Evolutionary conservation across 805 yeast species (phyloP), one percentile per base, ranked within the genome.

Genomic region (Teunomyces funiuensis): DNA sequence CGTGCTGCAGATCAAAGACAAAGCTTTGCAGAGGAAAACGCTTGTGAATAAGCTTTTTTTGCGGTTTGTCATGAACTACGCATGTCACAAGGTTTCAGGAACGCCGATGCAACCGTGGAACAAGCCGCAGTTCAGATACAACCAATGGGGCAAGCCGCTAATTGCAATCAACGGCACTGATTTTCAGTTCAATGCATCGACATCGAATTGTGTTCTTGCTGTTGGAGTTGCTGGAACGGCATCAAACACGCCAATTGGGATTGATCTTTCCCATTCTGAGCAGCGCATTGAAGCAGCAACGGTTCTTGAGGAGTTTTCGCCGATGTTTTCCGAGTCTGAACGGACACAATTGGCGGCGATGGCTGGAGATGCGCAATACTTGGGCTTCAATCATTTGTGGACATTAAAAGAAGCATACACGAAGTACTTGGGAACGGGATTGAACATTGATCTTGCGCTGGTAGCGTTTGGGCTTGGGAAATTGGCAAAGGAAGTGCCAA

Each of bases 391-490:
- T 14, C 79, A 78, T 28, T 69, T 74, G 26, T 87, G 96, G 96
- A 85, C 95, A 0, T 58, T 87, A 40, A 87, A 87, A 55, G 96
- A 87, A 56, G 79, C 88, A 15, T 84, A 79, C 53, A 74, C 86
- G 5, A 87, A 87, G 52, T 76, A 72, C 28, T 51, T 74, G 2
- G 95, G 95, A 0, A 60, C 71, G 13, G 95, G 95, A 13, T 41
- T 51, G n/a, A 51, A 51, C 20, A 30, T 47, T 8, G 55, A 51
- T 17, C 38, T 49, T 7, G 30, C 39, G 10, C 23, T 26, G 31
- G 26, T 25, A 26, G 19, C 25, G 28, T 23, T 34, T 34, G 27
- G n/a, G 9, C 27, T 25, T 13, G 28, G 28, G n/a, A n/a, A n/a
- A n/a, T n/a, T n/a, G n/a, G n/a, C n/a, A n/a, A n/a, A n/a, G n/a